Base-by-base conservation (phyloP, 768 basidiomycete genomes). In the Mycena polygramma region DNA sequence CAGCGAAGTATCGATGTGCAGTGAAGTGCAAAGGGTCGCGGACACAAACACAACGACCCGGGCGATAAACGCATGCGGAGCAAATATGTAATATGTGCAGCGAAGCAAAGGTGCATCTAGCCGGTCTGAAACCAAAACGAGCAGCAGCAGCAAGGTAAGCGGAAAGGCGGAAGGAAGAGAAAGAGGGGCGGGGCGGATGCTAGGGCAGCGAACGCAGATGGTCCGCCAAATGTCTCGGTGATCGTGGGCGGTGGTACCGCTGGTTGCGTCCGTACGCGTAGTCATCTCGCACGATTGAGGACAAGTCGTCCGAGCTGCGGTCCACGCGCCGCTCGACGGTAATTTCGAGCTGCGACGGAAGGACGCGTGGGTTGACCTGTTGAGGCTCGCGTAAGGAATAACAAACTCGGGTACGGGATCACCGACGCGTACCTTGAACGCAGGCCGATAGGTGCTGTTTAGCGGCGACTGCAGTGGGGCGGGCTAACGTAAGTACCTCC, bases 261-360 rank as follows among this genome's bases (percentile, higher is more conserved):
- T 8, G 58, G 6, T 6, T 30, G 11, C 61, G 11, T 2, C 41
- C 54, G 19, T 63, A 36, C 2, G 39, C 43, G 20, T 49, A 41
- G 24, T 63, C 61, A 17, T n/a, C 22, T 24, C n/a, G 22, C 3
- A 51, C 19, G 5, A 61, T n/a, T 8, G 61, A 59, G 9, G 51
- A 49, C 5, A 60, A n/a, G 5, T 70, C 69, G 19, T 65, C 59
- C 19, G 69, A 70, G 35, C 19, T 51, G 63, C 69, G 69, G 24
- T 30, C n/a, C 20, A 45, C 37, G 13, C 53, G 54, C 35, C 37
- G 63, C 37, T 70, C 22, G 19, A 51, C 53, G 22, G 4, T 41
- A 37, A 66, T 48, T 22, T 65, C 69, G 8, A 70, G 43, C n/a
- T 46, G 30, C 1, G 69, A 46, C 15, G 63, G 57, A 19, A 57